Conservation (phyloP, 495 filamentous ascomycete species). For the Aspergillus leporis region DNA sequence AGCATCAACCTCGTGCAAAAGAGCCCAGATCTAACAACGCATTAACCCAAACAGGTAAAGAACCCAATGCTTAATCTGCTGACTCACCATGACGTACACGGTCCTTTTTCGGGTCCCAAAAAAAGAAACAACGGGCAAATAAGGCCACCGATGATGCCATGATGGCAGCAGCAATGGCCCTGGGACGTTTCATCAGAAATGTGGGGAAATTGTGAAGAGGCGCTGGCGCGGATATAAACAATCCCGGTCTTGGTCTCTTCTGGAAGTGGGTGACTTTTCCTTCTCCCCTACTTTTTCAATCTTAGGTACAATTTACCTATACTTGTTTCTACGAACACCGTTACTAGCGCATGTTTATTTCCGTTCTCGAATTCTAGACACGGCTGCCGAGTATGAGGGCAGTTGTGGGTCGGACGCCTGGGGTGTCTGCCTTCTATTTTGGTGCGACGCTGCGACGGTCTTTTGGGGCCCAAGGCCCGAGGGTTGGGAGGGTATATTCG, state of each 20-base stretch:
- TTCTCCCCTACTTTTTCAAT: too few relatives aligned
- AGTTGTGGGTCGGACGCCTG: not conserved
- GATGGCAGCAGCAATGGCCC: not conserved
- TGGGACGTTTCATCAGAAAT: not conserved
- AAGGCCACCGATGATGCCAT: conserved; percentile 2
- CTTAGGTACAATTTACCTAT: too few relatives aligned
- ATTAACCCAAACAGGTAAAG: not conserved
- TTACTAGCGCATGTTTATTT: too few relatives aligned
- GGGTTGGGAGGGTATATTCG: not conserved
- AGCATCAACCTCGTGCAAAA: too few relatives aligned
- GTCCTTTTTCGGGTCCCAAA: not conserved
- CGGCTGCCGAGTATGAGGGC: not conserved
- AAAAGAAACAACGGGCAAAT: not conserved
- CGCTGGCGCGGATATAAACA: not conserved
- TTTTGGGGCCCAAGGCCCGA: not conserved
- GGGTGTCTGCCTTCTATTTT: not conserved
- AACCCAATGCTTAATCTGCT: conserved; percentile 8
- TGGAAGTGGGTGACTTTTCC: too few relatives aligned
- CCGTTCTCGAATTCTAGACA: not conserved
- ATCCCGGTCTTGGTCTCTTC: not conserved
- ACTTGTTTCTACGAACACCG: too few relatives aligned
- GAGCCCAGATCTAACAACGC: too few relatives aligned
- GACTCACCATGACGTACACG: conserved; percentile 23
- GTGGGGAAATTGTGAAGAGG: too few relatives aligned
- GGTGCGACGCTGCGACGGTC: not conserved